phyloP scores from a whole-genome alignment of 768 basidiomycete species.

The Boletus rufocinnamomeus region DNA sequence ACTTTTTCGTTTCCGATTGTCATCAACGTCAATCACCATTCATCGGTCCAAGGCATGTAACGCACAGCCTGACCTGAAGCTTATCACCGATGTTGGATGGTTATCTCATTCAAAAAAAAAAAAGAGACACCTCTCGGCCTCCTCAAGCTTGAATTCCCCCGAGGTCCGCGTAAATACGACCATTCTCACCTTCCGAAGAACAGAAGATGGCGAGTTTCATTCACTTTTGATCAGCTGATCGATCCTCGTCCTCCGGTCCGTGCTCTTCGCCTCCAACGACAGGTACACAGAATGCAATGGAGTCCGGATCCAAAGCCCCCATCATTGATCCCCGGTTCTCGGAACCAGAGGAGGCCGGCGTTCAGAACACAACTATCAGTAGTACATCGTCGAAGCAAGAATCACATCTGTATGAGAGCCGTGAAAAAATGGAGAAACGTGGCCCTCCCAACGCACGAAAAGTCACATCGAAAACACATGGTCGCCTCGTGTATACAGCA shows the following conservation, averaged over 20 bases:
- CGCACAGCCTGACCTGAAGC: conserved; percentile 1
- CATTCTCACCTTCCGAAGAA: conserved; percentile 2
- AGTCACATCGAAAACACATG: background rate
- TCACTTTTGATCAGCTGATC: background rate
- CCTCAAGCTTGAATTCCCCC: background rate
- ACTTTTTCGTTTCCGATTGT: background rate
- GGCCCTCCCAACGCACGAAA: background rate
- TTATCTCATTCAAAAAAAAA: background rate
- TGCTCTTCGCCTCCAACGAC: conserved; percentile 4
- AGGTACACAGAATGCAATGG: conserved; percentile 1
- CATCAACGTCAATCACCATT: background rate
- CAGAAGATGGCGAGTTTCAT: background rate
- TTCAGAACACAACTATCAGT: background rate
- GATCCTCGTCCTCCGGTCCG: background rate
- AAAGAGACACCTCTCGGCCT: background rate
- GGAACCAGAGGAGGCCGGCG: background rate
- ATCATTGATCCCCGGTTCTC: background rate
- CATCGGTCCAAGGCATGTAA: background rate
- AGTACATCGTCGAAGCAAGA: background rate
- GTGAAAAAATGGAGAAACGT: background rate
- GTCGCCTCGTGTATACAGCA: background rate
- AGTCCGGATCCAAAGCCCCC: background rate
- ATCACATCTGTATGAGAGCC: background rate
- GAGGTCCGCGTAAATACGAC: background rate
- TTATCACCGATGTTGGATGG: background rate